phyloP scores from a whole-genome alignment of 2,329 filamentous ascomycete species.

The Ophiocordyceps sinensis region DNA sequence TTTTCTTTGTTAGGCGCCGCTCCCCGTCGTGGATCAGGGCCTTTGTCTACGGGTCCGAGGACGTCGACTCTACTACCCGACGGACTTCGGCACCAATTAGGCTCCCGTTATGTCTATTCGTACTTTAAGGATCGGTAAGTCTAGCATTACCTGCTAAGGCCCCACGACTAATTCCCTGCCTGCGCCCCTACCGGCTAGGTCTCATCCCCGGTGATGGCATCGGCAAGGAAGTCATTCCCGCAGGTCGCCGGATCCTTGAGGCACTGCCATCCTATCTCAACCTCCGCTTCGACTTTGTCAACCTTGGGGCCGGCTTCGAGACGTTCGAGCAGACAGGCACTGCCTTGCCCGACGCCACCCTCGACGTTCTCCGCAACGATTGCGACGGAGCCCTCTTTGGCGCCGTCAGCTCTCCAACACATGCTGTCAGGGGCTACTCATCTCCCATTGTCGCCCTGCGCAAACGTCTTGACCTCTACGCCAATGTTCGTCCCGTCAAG shows the following conservation, averaged over 20 bases:
- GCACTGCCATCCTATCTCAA: slow-evolving; percentile 81
- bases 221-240: slow-evolving; percentile 94
- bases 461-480: slow-evolving; percentile 89
- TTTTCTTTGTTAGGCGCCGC: too few species aligned
- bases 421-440: slow-evolving; percentile 85
- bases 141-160: background rate
- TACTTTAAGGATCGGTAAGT: slow-evolving; percentile 26
- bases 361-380: slow-evolving; percentile 75
- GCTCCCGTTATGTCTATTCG: slow-evolving; percentile 22
- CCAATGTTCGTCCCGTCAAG: slow-evolving; percentile 95
- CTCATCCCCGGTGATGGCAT: slow-evolving; percentile 98
- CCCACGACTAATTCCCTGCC: background rate
- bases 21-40: too few species aligned
- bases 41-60: too few species aligned
- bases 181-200: slow-evolving; percentile 34
- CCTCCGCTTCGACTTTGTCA: slow-evolving; percentile 85
- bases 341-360: slow-evolving; percentile 80
- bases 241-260: slow-evolving; percentile 82
- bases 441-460: slow-evolving; percentile 92
- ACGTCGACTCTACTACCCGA: too few species aligned
- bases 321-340: slow-evolving; percentile 82
- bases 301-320: slow-evolving; percentile 86
- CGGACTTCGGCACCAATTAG: background rate
- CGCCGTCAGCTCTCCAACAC: slow-evolving; percentile 83
- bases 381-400: slow-evolving; percentile 96